These are phyloP conservation scores for Wickerhamomyces xylosicus DNA, from an alignment of 805 yeast genomes.

Conservation along the genomic window DNA sequence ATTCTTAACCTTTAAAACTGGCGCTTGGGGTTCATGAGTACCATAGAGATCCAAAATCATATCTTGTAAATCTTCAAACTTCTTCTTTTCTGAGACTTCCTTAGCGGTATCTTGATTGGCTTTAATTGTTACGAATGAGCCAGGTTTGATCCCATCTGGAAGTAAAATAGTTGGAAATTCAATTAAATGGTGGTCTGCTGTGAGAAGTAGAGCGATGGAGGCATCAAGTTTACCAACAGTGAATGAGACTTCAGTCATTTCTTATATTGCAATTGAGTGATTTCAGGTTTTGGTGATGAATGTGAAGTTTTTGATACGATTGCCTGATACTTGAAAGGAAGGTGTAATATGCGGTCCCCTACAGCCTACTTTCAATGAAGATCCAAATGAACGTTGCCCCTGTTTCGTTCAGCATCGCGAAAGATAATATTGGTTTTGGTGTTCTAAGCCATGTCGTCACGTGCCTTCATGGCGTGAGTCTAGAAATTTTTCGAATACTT, in stretches of 20 bases:
- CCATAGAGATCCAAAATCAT: conserved; percentile 70
- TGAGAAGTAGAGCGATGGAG: conserved; percentile 80
- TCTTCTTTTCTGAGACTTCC: conserved; percentile 47
- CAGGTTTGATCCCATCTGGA: conserved; percentile 87
- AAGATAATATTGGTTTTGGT: too few relatives aligned
- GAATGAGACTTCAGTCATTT: conserved; percentile 80
- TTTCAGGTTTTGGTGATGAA: not conserved
- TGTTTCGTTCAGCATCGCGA: too few relatives aligned
- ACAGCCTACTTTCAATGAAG: too few relatives aligned
- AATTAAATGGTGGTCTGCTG: conserved; percentile 86
- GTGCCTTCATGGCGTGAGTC: too few relatives aligned
- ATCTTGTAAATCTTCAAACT: conserved; percentile 60
- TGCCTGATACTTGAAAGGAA: too few relatives aligned
- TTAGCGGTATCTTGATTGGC: conserved; percentile 69
- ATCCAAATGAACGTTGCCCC: too few relatives aligned
- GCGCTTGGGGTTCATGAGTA: conserved; percentile 55
- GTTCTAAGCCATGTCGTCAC: too few relatives aligned
- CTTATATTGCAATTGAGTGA: too few relatives aligned
- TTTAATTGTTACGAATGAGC: conserved; percentile 77
- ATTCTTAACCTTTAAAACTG: conserved; percentile 59
- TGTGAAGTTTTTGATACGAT: not conserved
- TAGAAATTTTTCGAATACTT: not conserved
- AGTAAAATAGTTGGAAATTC: conserved; percentile 93
- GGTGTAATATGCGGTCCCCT: too few relatives aligned
- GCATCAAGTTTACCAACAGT: conserved; percentile 96